These are phyloP conservation scores for Coniella lustricola DNA, from an alignment of 2,329 filamentous ascomycete species.

Conservation along the genomic window DNA sequence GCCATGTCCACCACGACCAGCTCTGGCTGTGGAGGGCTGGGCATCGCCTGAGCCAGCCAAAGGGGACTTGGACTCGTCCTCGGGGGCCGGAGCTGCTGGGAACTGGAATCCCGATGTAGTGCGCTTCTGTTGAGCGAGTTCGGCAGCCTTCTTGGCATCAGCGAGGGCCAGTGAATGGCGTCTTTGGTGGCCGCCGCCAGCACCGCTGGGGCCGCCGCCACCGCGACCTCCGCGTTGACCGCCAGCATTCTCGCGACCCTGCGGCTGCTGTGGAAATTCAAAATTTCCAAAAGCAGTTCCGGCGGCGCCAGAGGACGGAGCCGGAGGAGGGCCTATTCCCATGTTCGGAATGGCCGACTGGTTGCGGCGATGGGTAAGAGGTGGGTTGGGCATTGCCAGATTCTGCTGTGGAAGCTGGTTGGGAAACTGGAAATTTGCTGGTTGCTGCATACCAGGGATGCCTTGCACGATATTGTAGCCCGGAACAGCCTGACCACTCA, in stretches of 20 bases:
- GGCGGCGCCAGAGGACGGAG: conserved; percentile 84
- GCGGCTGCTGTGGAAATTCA: conserved; percentile 51
- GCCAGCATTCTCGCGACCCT: conserved; percentile 57
- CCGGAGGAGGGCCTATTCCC: conserved; percentile 79
- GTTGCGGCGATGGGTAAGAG: conserved; percentile 88
- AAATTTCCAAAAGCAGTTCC: conserved; percentile 74
- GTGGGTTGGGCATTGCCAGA: conserved; percentile 69
- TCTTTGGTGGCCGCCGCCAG: conserved; percentile 75
- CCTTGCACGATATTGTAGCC: conserved; percentile 74
- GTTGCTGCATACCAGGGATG: conserved; percentile 71
- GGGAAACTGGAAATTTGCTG: conserved; percentile 85
- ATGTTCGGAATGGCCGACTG: conserved; percentile 94
- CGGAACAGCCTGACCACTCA: conserved; percentile 71
- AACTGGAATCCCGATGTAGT: conserved; percentile 94
- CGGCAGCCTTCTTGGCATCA: conserved; percentile 95
- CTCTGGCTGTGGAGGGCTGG: conserved; percentile 38
- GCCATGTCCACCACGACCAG: conserved; percentile 54
- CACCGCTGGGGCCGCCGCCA: conserved; percentile 64
- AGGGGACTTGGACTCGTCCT: conserved; percentile 39
- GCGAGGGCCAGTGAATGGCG: conserved; percentile 91
- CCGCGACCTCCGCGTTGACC: conserved; percentile 62
- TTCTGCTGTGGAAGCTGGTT: conserved; percentile 68
- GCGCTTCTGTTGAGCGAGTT: conserved; percentile 92
- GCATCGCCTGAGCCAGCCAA: conserved; percentile 30
- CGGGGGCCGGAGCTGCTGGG: conserved; percentile 63